Percentiles rank a stretch among this genome's conserved stretches.
Evolutionary conservation across 305 asterid genomes (phyloP).

Genomic region (Rubia occidens): DNA sequence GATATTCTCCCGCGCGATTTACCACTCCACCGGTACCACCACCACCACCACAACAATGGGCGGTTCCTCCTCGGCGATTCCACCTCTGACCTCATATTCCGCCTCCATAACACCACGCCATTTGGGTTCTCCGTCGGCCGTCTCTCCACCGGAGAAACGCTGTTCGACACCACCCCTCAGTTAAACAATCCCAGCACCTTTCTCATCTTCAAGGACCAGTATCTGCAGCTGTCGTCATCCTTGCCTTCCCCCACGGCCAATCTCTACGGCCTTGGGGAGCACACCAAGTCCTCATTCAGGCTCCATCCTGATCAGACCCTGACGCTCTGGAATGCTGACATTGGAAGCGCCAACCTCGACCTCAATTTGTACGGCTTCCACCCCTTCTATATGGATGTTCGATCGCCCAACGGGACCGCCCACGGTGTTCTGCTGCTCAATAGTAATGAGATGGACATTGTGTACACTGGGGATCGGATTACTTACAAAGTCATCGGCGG

Average conservation of each 20-base stretch:
- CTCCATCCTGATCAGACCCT: constrained; percentile 47
- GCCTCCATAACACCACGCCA: constrained; percentile 55
- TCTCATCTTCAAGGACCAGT: constrained; percentile 75
- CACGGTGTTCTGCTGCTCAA: constrained; percentile 75
- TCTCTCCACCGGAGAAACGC: constrained; percentile 46
- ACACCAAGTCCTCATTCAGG: constrained; percentile 58
- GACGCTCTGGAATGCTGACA: constrained; percentile 77
- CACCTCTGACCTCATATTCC: constrained; percentile 49
- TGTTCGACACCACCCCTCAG: constrained; percentile 44
- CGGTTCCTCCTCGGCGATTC: constrained; percentile 28
- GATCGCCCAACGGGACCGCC: constrained; percentile 49
- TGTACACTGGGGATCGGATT: constrained; percentile 57
- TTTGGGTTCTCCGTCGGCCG: constrained; percentile 64
- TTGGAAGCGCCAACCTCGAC: constrained; percentile 42
- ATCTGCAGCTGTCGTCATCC: constrained; percentile 66
- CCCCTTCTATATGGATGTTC: constrained; percentile 75
- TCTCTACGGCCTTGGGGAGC: constrained; percentile 78
- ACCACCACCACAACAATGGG: constrained; percentile 12
- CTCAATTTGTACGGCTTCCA: constrained; percentile 75
- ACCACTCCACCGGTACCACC: constrained; percentile 4
- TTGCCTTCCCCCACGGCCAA: constrained; percentile 41
- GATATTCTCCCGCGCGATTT: constrained; percentile 31
- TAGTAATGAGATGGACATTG: constrained; percentile 81
- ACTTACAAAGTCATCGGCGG: constrained; percentile 82
- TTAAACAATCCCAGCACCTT: constrained; percentile 29